These are phyloP conservation scores for Colletotrichum plurivorum DNA, from an alignment of 2,329 filamentous ascomycete species.

Conservation along the genomic window DNA sequence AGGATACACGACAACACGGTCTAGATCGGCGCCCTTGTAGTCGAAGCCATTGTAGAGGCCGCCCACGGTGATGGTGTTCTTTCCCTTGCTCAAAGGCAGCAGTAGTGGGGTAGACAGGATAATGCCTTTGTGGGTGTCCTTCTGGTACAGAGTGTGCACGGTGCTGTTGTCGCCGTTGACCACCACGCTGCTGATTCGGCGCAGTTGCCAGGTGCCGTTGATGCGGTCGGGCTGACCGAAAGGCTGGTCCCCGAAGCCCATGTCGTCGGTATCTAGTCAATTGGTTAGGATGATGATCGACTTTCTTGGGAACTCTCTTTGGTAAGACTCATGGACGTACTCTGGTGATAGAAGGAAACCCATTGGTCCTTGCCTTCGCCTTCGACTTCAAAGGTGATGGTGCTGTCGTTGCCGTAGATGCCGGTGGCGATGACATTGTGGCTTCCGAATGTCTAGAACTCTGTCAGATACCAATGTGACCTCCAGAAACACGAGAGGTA, in stretches of 20 bases:
- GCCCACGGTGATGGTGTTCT: constrained; percentile 70
- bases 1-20: constrained; percentile 72
- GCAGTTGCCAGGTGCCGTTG: constrained; percentile 70
- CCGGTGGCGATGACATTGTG: constrained; percentile 62
- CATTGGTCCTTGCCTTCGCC: constrained; percentile 64
- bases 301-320: no score
- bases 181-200: constrained; percentile 71
- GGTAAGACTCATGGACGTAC: no score
- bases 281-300: no score
- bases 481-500: no score
- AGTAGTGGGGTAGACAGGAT: constrained; percentile 70
- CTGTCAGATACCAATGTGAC: no score
- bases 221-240: constrained; percentile 72
- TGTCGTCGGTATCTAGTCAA: constrained; percentile 65
- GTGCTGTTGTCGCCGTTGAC: constrained; percentile 63
- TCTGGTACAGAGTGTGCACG: constrained; percentile 65
- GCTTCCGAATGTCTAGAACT: constrained; percentile 56
- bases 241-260: constrained; percentile 71
- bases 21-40: constrained; percentile 70
- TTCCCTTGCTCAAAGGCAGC: constrained; percentile 66
- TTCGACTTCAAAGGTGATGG: constrained; percentile 60
- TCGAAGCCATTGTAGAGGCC: constrained; percentile 70
- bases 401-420: constrained; percentile 67
- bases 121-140: constrained; percentile 70
- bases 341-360: constrained; percentile 70